phyloP scores from a whole-genome alignment of 2,329 filamentous ascomycete species.

The Orbilia brochopaga region DNA sequence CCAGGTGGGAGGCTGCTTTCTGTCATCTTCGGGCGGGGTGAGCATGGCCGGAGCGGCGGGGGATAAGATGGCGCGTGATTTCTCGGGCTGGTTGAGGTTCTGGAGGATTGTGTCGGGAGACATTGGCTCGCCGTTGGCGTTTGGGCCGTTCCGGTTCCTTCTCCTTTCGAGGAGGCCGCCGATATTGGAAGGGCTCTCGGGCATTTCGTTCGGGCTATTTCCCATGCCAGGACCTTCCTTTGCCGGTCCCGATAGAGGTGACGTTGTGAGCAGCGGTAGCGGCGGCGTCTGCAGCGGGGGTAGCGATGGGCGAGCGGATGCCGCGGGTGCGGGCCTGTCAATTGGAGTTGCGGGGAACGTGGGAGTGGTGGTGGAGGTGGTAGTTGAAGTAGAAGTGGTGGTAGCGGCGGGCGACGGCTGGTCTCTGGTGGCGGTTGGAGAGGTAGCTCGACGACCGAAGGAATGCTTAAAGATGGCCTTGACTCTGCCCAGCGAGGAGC shows the following conservation, averaged over 20 bases:
- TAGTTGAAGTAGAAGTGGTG: constrained; percentile 21
- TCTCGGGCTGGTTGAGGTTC: constrained; percentile 33
- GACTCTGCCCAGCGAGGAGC: constrained; percentile 33
- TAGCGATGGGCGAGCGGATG: constrained; percentile 11
- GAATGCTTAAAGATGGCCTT: constrained; percentile 22
- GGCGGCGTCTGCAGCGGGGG: neutral
- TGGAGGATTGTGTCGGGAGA: constrained; percentile 28
- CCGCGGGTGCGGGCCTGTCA: constrained; percentile 10
- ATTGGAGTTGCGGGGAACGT: constrained; percentile 16
- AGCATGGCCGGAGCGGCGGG: constrained; percentile 40
- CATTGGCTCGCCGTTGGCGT: constrained; percentile 24
- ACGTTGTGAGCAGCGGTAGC: neutral
- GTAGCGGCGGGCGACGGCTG: neutral
- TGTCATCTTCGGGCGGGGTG: constrained; percentile 42
- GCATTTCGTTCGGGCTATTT: constrained; percentile 27
- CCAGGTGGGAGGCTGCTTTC: constrained; percentile 27
- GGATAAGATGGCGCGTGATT: constrained; percentile 14
- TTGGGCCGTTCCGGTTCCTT: constrained; percentile 40
- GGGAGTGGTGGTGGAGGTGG: neutral
- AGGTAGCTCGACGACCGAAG: constrained; percentile 25
- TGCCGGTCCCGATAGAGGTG: constrained; percentile 16
- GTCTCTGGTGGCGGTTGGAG: constrained; percentile 24
- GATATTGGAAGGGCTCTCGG: constrained; percentile 28
- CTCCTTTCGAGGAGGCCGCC: constrained; percentile 39
- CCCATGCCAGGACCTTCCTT: constrained; percentile 22